Base-by-base conservation (phyloP, 371 early-diverging fungal genomes). In the Mucor mucedo region DNA sequence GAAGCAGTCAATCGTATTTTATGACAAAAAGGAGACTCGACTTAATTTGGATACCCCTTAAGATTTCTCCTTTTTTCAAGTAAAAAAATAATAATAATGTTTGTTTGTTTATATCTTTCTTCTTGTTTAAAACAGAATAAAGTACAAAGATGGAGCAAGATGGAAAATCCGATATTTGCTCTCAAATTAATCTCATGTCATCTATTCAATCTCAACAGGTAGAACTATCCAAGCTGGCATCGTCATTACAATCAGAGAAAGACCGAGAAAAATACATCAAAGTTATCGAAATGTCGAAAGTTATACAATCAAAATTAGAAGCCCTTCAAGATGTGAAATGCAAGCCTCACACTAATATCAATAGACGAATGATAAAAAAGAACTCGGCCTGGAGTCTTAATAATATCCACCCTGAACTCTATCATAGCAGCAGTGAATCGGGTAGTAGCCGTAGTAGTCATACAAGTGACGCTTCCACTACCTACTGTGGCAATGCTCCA, bases 251-350 rank as follows among this genome's bases (percentile, higher is more conserved):
- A 14, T 64, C 58, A 2, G 71, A 63, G 55, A 49, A 42, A 52
- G 71, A 71, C 11, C 48, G 68, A 29, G 49, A 60, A 9, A 44
- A 48, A 11, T 71, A 71, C 28, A 71, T 30, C 5, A 66, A 71
- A 16, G 61, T 71, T 28, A 67, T 71, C 50, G 65, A 63, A 27
- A 58, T 71, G 58, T 66, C 64, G 8, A 56, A 60, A 33, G 41
- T 57, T 3, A 61, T 67, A 5, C 68, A 67, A 16, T 30, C 53
- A 2, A 66, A 61, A 55, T 30, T 71, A 14, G 71, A 66, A 2
- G 5, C 40, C 40, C n/a, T 71, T 2, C 58, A 57, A 27, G 52
- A 49, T n/a, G 44, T 57, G 41, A 56, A 55, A 21, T 6, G 5
- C 16, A 48, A 48, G 7, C 11, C 21, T 48, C 21, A 48, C 47